These are phyloP conservation scores for Gregarina niphandrodes DNA, from an alignment of 169 alveolate species.

Conservation along the genomic window DNA sequence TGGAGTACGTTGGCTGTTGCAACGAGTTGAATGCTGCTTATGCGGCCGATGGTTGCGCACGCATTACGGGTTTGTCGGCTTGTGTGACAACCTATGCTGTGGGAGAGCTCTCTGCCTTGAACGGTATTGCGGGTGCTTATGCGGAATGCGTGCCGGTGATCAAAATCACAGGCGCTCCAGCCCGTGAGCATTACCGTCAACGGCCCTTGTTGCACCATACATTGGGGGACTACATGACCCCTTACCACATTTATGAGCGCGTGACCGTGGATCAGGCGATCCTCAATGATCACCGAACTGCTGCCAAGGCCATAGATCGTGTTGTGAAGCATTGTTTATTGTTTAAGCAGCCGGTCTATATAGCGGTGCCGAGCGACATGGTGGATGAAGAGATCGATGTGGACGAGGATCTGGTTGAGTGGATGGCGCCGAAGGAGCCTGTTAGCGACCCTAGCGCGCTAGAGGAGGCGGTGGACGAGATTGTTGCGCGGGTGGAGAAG, in stretches of 20 bases:
- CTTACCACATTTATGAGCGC: conserved; percentile 14
- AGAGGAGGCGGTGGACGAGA: conserved; percentile 10
- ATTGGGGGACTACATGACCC: conserved; percentile 17
- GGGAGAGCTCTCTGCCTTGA: conserved; percentile 28
- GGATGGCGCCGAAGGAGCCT: conserved; percentile 5
- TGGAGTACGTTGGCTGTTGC: conserved; percentile 13
- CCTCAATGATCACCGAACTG: conserved; percentile 11
- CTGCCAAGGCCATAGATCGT: conserved; percentile 15
- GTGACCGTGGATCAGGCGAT: conserved; percentile 18
- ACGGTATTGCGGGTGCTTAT: conserved; percentile 27
- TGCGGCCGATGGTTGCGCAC: conserved; percentile 32
- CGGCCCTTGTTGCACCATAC: conserved; percentile 23
- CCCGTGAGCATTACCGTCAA: conserved; percentile 8
- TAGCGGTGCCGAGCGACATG: conserved; percentile 19
- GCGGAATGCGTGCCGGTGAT: conserved; percentile 32
- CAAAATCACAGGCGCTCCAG: conserved; percentile 21
- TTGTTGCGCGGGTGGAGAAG: conserved; percentile 1
- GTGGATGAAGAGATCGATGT: conserved; percentile 12
- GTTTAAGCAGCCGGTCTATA: conserved; percentile 22
- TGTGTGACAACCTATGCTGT: conserved; percentile 23
- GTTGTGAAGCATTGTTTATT: conserved; percentile 8
- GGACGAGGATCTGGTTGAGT: conserved; percentile 1
- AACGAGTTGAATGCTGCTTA: conserved; percentile 32
- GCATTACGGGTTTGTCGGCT: conserved; percentile 28
- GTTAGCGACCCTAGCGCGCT: conserved; percentile 1